Evolutionary conservation across 108 stramenopile genomes (phyloP), one percentile per base, ranked within the genome.

Genomic region (Conticribra guillardii): DNA sequence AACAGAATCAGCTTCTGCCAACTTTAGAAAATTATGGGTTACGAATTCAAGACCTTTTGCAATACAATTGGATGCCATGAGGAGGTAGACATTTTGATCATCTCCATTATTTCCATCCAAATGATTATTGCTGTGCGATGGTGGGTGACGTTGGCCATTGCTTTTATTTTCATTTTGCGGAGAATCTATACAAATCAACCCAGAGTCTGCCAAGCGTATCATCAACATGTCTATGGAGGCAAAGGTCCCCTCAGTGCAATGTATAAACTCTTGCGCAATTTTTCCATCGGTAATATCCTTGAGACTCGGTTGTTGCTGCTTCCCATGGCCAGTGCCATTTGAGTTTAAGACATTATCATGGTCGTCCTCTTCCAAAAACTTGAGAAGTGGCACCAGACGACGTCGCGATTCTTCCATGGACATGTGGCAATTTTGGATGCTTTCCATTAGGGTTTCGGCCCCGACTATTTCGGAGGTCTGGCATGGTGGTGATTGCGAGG

Each of bases 21-120:
- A 41, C 26, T 54, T 76, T 27, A 76, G 24, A 37, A 52, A 76
- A 34, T 69, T 60, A 49, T 54, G 52, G 1, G 58, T 50, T 0
- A 76, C 37, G 46, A 76, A 76, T 34, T 58, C 53, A 34, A 44
- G 58, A n/a, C 62, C 75, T 49, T 69, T 76, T 32, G 52, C 21
- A 48, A 76, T 69, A 59, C 68, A 76, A 64, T 64, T 76, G 7
- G 67, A 69, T 22, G 75, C 75, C 75, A 76, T 76, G 33, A 76
- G 75, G 14, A 76, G 62, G 54, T 76, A 76, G 2, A 76, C 75
- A 47, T 69, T 67, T 29, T 62, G 57, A 23, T 76, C 66, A 0
- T 62, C 48, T 22, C 49, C 64, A 27, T 9, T 28, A 34, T 53
- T 17, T 34, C 4, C 47, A 51, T 22, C 19, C 4, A 9, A 51